Conservation (phyloP, 1,284 basidiomycete genomes). For the Marasmius fiardii region DNA sequence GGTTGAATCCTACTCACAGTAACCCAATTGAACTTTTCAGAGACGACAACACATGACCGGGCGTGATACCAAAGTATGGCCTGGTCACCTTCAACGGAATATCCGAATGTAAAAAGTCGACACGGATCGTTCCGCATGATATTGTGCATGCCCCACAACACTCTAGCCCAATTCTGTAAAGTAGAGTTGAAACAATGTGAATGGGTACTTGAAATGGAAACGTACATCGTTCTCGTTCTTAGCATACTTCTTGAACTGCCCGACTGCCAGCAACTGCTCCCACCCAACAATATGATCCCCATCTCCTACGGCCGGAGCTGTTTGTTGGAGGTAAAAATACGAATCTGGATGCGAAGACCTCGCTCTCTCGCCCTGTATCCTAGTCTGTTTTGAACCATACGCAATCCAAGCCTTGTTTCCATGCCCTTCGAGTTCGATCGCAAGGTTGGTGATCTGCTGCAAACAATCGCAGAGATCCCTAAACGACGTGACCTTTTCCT, state of each 20-base stretch:
- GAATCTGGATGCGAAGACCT: neutral
- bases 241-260: neutral
- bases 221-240: neutral
- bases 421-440: neutral
- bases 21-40: neutral
- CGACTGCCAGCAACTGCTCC: neutral
- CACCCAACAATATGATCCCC: neutral
- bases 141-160: conserved; percentile 12
- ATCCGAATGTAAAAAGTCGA: conserved; percentile 12
- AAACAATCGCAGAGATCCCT: neutral
- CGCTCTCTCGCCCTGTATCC: neutral
- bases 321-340: neutral
- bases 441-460: neutral
- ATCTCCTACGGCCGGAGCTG: too few relatives aligned
- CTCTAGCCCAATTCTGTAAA: conserved; percentile 10
- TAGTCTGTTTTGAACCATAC: neutral
- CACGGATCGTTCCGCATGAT: conserved; percentile 15
- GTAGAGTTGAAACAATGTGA: too few relatives aligned
- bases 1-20: too few relatives aligned
- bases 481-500: neutral
- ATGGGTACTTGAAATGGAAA: neutral
- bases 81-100: conserved; percentile 11
- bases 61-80: conserved; percentile 12
- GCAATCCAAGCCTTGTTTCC: neutral
- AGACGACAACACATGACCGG: neutral